Conservation (phyloP, 345 rosid genomes). For the Acer saccharum region DNA sequence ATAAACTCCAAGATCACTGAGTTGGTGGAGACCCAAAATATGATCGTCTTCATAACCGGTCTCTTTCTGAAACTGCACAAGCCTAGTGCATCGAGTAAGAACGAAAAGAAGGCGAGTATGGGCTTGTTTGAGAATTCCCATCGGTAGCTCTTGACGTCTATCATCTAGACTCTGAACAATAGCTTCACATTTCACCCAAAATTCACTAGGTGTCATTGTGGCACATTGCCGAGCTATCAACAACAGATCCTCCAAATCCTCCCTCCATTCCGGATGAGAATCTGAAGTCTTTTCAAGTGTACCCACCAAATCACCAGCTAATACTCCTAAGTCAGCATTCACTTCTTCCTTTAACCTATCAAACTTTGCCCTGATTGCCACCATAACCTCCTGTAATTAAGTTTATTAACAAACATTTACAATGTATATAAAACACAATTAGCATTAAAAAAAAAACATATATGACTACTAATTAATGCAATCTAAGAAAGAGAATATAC, state of each 20-base stretch:
- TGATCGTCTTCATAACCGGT: slow-evolving; percentile 77
- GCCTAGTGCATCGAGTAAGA: slow-evolving; percentile 92
- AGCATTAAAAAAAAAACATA: background rate
- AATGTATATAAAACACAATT: background rate
- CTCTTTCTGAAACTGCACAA: slow-evolving; percentile 96
- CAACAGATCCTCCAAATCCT: slow-evolving; percentile 81
- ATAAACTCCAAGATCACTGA: slow-evolving; percentile 94
- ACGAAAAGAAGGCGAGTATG: slow-evolving; percentile 89
- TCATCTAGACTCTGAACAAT: slow-evolving; percentile 91
- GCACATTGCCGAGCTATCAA: slow-evolving; percentile 75
- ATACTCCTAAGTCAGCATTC: slow-evolving; percentile 79
- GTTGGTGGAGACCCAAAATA: slow-evolving; percentile 79
- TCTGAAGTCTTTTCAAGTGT: slow-evolving; percentile 70
- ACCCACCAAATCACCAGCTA: slow-evolving; percentile 86
- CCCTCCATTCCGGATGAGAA: slow-evolving; percentile 70
- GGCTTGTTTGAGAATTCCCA: slow-evolving; percentile 90
- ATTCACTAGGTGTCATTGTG: slow-evolving; percentile 79
- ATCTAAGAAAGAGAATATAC: slow-evolving; percentile 28
- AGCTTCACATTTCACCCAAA: slow-evolving; percentile 85
- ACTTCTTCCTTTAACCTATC: slow-evolving; percentile 92
- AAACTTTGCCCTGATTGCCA: slow-evolving; percentile 79
- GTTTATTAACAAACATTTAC: slow-evolving; percentile 11
- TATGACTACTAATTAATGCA: slow-evolving; percentile 1
- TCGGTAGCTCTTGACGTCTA: slow-evolving; percentile 85
- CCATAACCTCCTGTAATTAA: slow-evolving; percentile 69